Evolutionary conservation across 495 filamentous ascomycete genomes (phyloP), one percentile per base, ranked within the genome.

Genomic region (Lentithecium fluviatile): DNA sequence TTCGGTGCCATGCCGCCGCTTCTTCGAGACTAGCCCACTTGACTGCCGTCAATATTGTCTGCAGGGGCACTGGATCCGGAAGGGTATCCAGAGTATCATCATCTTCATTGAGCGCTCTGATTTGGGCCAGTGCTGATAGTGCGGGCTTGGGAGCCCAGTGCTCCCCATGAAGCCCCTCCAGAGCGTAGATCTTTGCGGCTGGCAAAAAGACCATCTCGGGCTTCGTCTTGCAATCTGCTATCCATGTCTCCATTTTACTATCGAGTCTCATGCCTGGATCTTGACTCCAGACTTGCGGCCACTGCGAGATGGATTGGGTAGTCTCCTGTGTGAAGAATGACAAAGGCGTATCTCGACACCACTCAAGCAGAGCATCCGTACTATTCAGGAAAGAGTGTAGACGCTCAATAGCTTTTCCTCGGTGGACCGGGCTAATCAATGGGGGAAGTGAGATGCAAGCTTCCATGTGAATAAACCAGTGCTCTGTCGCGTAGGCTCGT

Each of bases 1-100:
- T 54, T 11, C 51, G 51, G 20, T 54, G 29, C 51, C 51, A 54
- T 12, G 13, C 42, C 19, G 51, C 34, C 5, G 32, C 42, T 23
- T 40, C 6, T 17, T 54, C 51, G 10, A 54, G 34, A 3, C 23
- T n/a, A 2, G 29, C 51, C 51, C 51, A 54, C 13, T 54, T 20
- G 3, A 43, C 34, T 2, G 51, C 51, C n/a, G 10, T 23, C 15
- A 54, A 2, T 2, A 54, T 42, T 3, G 37, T 43, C 6, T 43
- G 15, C 10, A 54, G 13, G 4, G 51, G 37, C 3, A 54, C 17
- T 10, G 32, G 51, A 2, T 54, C 17, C 12, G 51, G 19, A 4
- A 19, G 19, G 3, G 15, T 40, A 23, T 54, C 51, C 37, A 54
- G 21, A 1, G 51, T 54, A n/a, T 21, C 32, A 2, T 40, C 51